These are phyloP conservation scores for Ganoderma sp. DNA, from an alignment of 1,284 basidiomycete genomes.

Conservation along the genomic window DNA sequence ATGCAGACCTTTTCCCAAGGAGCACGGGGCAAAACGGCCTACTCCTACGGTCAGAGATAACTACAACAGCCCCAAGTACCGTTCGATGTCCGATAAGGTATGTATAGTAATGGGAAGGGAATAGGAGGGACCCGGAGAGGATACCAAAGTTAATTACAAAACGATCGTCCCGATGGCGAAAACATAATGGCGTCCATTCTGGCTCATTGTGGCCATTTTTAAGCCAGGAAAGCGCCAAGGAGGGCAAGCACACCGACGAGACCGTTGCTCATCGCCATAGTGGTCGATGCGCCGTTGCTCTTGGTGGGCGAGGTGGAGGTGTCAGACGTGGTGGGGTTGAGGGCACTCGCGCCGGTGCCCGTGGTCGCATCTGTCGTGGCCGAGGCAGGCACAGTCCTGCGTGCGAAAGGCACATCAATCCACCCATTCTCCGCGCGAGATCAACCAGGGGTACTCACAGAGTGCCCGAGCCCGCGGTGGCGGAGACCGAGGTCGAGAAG, in stretches of 20 bases:
- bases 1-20: background rate
- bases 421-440: background rate
- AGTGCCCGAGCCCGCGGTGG: constrained; percentile 12
- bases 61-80: background rate
- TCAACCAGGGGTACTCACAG: constrained; percentile 25
- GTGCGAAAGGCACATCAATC: background rate
- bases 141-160: background rate
- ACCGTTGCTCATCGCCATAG: constrained; percentile 35
- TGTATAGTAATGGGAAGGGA: background rate
- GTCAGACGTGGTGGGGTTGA: constrained; percentile 34
- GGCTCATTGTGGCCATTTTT: constrained; percentile 14
- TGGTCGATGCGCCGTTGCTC: constrained; percentile 34
- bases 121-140: background rate
- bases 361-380: constrained; percentile 17
- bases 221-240: constrained; percentile 40
- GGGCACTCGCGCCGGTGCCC: constrained; percentile 19
- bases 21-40: background rate
- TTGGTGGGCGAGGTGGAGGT: constrained; percentile 31
- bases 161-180: background rate
- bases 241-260: constrained; percentile 39
- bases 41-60: background rate
- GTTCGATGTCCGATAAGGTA: background rate
- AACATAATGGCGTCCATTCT: background rate
- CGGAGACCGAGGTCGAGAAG: constrained; percentile 26
- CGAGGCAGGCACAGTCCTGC: constrained; percentile 16